Evolutionary conservation across 805 yeast genomes (phyloP).

Genomic region (Yamadazyma takamatsuzukensis): DNA sequence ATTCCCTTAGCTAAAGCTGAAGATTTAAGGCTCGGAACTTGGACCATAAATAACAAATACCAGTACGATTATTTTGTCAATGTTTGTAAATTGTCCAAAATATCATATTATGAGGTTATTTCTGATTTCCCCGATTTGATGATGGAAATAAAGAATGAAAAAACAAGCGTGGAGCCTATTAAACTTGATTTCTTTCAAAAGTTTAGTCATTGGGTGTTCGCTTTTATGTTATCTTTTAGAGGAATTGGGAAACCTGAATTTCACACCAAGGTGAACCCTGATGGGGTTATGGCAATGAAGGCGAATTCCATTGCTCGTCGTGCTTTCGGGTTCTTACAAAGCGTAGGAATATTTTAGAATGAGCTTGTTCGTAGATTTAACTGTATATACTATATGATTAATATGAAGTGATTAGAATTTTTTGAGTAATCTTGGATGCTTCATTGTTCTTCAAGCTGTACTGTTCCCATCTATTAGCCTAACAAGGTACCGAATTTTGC

Average conservation of each 20-base stretch:
- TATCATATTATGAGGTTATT: constrained; percentile 34
- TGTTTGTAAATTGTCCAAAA: constrained; percentile 19
- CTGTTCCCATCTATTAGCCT: too few relatives aligned
- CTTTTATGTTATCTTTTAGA: background rate
- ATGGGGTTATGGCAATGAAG: too few relatives aligned
- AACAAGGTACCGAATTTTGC: too few relatives aligned
- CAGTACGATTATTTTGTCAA: constrained; percentile 32
- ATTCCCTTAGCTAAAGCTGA: constrained; percentile 33
- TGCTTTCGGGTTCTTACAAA: too few relatives aligned
- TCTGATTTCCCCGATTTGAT: constrained; percentile 34
- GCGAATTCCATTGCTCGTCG: too few relatives aligned
- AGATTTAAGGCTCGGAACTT: constrained; percentile 29
- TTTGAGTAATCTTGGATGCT: too few relatives aligned
- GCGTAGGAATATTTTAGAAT: too few relatives aligned
- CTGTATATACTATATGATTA: too few relatives aligned
- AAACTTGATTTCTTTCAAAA: constrained; percentile 1
- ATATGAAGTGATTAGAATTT: too few relatives aligned
- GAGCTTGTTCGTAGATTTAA: too few relatives aligned
- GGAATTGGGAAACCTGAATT: constrained; percentile 1
- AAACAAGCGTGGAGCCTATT: background rate
- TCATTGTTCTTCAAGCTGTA: too few relatives aligned
- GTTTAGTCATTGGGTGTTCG: constrained; percentile 2
- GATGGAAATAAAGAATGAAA: constrained; percentile 12
- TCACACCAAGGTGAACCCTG: constrained; percentile 3
- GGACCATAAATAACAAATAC: constrained; percentile 37